phyloP scores from a whole-genome alignment of 768 basidiomycete genomes.

The Mycena belliarum region DNA sequence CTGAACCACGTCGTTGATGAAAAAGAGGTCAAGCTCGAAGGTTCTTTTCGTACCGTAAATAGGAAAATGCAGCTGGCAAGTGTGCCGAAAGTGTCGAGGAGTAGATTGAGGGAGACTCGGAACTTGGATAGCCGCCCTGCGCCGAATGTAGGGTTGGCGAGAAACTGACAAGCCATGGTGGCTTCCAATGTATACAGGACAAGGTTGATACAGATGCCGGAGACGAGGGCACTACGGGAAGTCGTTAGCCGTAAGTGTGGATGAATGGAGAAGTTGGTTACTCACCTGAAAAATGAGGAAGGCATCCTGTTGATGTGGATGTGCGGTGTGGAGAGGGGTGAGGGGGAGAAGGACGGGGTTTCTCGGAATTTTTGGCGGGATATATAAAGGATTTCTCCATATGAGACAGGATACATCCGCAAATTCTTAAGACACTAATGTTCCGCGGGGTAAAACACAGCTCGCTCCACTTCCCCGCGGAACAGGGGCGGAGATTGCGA shows the following conservation, averaged over 20 bases:
- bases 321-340: background rate
- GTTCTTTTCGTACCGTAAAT: constrained; percentile 7
- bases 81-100: constrained; percentile 12
- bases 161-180: constrained; percentile 9
- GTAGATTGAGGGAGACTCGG: constrained; percentile 5
- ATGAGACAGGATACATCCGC: constrained; percentile 7
- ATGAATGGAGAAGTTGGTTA: background rate
- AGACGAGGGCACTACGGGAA: constrained; percentile 10
- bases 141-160: background rate
- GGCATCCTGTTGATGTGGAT: background rate
- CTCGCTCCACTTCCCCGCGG: background rate
- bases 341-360: background rate
- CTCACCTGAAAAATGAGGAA: constrained; percentile 10
- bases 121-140: background rate
- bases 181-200: constrained; percentile 5
- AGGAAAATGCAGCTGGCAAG: constrained; percentile 7
- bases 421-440: constrained; percentile 3
- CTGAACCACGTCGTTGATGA: too few species aligned
- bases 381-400: background rate
- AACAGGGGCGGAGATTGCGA: background rate
- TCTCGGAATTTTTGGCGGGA: background rate
- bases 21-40: too few species aligned
- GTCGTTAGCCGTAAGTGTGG: background rate
- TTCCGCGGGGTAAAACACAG: background rate
- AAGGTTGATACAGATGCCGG: constrained; percentile 7